These are phyloP conservation scores for Colletotrichum endophyticum DNA, from an alignment of 2,329 filamentous ascomycete species.

Conservation along the genomic window DNA sequence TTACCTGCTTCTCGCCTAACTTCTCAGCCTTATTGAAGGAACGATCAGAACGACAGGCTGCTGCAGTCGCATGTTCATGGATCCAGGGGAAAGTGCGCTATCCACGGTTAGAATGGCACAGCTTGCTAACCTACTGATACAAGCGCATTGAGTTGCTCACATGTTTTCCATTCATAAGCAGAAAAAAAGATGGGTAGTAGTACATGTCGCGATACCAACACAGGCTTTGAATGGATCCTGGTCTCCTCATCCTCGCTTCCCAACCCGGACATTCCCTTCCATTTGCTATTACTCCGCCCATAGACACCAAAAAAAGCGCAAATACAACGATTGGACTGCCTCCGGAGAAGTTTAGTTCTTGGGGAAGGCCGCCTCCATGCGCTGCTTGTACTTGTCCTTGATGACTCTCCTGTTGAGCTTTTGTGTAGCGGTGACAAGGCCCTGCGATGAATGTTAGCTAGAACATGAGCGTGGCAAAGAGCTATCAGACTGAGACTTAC, in stretches of 20 bases:
- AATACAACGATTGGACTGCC: background rate
- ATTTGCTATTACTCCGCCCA: background rate
- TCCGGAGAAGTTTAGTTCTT: constrained; percentile 18
- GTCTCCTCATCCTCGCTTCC: background rate
- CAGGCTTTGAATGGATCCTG: background rate
- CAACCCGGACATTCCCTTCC: background rate
- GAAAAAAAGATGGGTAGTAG: background rate
- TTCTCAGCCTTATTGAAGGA: too few relatives aligned
- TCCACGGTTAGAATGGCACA: too few relatives aligned
- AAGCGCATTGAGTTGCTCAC: background rate
- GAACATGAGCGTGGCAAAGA: background rate
- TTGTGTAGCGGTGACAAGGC: constrained; percentile 65
- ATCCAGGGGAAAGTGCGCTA: too few relatives aligned
- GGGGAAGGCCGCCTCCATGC: constrained; percentile 50
- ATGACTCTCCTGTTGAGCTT: constrained; percentile 63
- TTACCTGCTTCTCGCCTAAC: too few relatives aligned
- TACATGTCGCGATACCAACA: background rate
- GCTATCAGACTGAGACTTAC: constrained; percentile 56
- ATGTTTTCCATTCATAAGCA: background rate
- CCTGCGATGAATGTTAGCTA: constrained; percentile 40
- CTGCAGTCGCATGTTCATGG: too few relatives aligned
- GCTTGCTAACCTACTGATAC: background rate
- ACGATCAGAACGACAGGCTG: too few relatives aligned
- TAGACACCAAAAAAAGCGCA: background rate
- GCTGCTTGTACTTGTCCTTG: constrained; percentile 53